Evolutionary conservation across 371 early-diverging fungal species (phyloP).

Genomic region (Basidiobolus meristosporus): DNA sequence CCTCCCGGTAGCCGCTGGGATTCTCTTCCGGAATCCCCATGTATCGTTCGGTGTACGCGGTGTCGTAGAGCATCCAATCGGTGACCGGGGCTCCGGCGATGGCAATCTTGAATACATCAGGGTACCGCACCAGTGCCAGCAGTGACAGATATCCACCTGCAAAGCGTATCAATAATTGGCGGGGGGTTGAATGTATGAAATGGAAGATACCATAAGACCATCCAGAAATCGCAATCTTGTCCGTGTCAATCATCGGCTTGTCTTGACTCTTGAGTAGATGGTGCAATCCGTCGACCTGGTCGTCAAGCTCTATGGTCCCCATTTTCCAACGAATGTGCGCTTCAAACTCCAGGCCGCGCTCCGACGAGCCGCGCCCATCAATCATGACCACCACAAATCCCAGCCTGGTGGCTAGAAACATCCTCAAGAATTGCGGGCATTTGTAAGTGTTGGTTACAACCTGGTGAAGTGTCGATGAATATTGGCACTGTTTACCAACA

Average conservation of each 20-base stretch:
- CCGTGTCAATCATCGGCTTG: slow-evolving; percentile 29
- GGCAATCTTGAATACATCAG: slow-evolving; percentile 38
- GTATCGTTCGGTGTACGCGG: slow-evolving; percentile 64
- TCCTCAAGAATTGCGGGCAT: slow-evolving; percentile 34
- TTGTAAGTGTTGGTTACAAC: slow-evolving; percentile 53
- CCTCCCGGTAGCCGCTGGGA: slow-evolving; percentile 19
- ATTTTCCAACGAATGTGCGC: slow-evolving; percentile 22
- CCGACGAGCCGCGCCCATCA: slow-evolving; percentile 53
- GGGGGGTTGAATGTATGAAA: not conserved
- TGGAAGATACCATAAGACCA: slow-evolving; percentile 36
- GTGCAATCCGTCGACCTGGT: slow-evolving; percentile 44
- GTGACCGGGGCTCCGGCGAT: slow-evolving; percentile 69
- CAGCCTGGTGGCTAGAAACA: slow-evolving; percentile 33
- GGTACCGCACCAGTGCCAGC: slow-evolving; percentile 42
- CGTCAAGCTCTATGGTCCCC: slow-evolving; percentile 42
- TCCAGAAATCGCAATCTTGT: slow-evolving; percentile 39
- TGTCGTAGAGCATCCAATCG: slow-evolving; percentile 50
- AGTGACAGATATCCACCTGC: slow-evolving; percentile 50
- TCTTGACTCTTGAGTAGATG: slow-evolving; percentile 14
- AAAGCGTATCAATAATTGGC: not conserved
- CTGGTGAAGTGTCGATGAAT: slow-evolving; percentile 7
- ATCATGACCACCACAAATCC: slow-evolving; percentile 53
- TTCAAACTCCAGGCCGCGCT: slow-evolving; percentile 51
- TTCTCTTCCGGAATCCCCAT: slow-evolving; percentile 38
- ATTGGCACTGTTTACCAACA: not conserved